Evolutionary conservation across 2,329 filamentous ascomycete genomes (phyloP), one percentile per base, ranked within the genome.

Genomic region (Apiospora sp.): DNA sequence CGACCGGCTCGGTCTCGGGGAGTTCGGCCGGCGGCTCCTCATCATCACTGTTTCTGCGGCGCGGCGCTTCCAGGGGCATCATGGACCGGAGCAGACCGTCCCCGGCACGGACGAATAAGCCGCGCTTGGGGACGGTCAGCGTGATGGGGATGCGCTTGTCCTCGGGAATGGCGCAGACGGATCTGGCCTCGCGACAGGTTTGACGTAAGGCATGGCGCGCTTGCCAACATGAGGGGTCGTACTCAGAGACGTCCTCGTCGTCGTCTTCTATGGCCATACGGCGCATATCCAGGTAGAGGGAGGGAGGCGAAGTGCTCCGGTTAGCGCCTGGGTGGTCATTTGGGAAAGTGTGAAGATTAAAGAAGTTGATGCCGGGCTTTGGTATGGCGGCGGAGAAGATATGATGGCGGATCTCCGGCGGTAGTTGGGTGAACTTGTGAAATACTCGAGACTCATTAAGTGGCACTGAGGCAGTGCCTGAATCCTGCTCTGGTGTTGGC

Each of bases 271-370:
- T 79, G 43, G 71, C 72, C 1, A 79, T 72, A 4, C 80, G 79
- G 1, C 80, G 78, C 49, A 81, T 73, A 72, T 81, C 80, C 14
- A 81, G 75, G 58, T 81, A 78, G 3, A 75, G 67, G 75, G 75
- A 78, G 2, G 77, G 74, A 6, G 80, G 80, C 2, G 79, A 81
- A 0, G 71, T 77, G 75, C 78, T 80, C 6, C 77, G 75, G 73
- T 79, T 80, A 24, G 75, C 75, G 22, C 75, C 75, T 1, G 30
- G 46, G 54, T 81, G 79, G 67, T 80, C 79, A 71, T 79, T 78
- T n/a, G 80, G 80, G 73, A 81, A 78, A 71, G 71, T 74, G 73
- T 81, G 80, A 1, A 81, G 74, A 74, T 81, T 81, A 77, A 81
- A 81, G 75, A 81, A 81, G 74, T 81, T 81, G 71, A 81, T 78